phyloP scores from a whole-genome alignment of 1,284 basidiomycete species.

The Xanthoconium separans region DNA sequence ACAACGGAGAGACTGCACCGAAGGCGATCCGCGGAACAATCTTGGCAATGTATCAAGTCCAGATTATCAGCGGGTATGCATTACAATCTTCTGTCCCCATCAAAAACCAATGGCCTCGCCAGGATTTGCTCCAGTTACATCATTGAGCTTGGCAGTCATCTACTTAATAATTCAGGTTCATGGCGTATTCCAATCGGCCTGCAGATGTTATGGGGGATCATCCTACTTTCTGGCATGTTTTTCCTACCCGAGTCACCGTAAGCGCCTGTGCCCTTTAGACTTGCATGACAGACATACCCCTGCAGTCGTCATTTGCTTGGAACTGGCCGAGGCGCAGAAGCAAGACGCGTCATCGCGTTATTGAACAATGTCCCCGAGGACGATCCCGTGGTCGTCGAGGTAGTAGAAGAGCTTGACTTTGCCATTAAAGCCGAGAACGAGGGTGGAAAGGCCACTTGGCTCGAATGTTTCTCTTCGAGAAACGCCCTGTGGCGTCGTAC shows the following conservation, averaged over 20 bases:
- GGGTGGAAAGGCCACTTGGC: conserved; percentile 76
- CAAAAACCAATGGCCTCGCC: not conserved
- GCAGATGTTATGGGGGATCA: conserved; percentile 66
- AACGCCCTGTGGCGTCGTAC: conserved; percentile 74
- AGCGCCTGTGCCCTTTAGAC: conserved; percentile 18
- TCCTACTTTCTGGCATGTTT: conserved; percentile 67
- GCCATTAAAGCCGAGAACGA: conserved; percentile 71
- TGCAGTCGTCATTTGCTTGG: conserved; percentile 62
- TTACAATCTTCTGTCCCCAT: not conserved
- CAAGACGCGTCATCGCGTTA: conserved; percentile 60
- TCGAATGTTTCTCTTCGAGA: conserved; percentile 72
- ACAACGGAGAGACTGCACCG: conserved; percentile 60
- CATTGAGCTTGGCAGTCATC: conserved; percentile 45
- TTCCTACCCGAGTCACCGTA: conserved; percentile 82
- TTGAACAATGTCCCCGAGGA: conserved; percentile 61
- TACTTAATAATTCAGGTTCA: conserved; percentile 56
- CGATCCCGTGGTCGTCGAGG: conserved; percentile 16
- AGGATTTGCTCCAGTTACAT: conserved; percentile 44
- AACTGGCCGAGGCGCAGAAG: conserved; percentile 50
- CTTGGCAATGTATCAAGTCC: not conserved
- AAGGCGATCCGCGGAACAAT: not conserved
- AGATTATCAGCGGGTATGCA: conserved; percentile 44
- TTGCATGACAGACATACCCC: not conserved
- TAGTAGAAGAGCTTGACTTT: conserved; percentile 66
- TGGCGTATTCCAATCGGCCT: conserved; percentile 73